Evolutionary conservation across 306 rosid genomes (phyloP), one percentile per base, ranked within the genome.

Genomic region (Gynostemma pentaphyllum): DNA sequence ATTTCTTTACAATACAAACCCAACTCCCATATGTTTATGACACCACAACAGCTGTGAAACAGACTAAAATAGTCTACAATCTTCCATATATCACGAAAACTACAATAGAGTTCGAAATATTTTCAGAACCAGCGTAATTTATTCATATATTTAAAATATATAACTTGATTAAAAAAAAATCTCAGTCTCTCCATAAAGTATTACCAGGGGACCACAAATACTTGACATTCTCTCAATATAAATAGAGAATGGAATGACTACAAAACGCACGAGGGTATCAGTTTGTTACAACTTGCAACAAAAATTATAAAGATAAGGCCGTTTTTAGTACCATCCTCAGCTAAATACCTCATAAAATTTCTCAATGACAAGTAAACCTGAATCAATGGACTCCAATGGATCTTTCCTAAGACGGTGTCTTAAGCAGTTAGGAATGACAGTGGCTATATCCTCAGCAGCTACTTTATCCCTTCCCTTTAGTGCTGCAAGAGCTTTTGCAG

Each of bases 351-450:
- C 88, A 12, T 83, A 91, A 76, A 88, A 91, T 68, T 91, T 91
- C 83, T 91, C 95, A 34, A 81, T 81, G 70, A 91, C 84, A 47
- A 91, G 90, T 67, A 91, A 82, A 70, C 98, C 98, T 2, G 96
- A 91, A 80, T 91, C 96, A 32, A 91, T 88, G 0, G 98, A 85
- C 66, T 91, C 98, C 79, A 86, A 74, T 29, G 98, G 98, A 68
- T 91, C 98, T 83, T 91, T 91, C 74, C 98, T 62, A 68, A 91
- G 98, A 51, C 96, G 91, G 61, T 91, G 96, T 72, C 98, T 85
- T 76, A 91, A 78, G 82, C 96, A 83, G 80, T 91, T 91, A 32
- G 98, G 96, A 62, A 91, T 86, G 70, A 91, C 95, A 7, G 90
- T 91, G 18, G 98, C 96, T 70, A 91, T 73, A 76, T 91, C 98